These are phyloP conservation scores for Coemansia sp. DNA, from an alignment of 192 early-diverging fungal genomes.

Conservation along the genomic window DNA sequence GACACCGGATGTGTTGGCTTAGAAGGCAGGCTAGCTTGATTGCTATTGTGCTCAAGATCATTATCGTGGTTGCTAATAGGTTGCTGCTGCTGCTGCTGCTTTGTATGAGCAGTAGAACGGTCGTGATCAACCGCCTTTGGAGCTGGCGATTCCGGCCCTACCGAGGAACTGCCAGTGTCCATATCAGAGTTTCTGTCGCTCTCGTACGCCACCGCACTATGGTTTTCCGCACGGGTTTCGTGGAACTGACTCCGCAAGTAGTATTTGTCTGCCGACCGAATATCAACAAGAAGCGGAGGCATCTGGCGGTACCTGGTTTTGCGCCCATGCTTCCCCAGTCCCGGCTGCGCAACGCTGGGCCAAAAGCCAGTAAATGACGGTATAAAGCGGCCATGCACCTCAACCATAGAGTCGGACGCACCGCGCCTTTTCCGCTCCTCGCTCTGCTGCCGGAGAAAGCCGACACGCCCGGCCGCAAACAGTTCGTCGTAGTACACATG, in stretches of 20 bases:
- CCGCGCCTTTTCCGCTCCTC: conserved; percentile 17
- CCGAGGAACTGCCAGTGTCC: conserved; percentile 34
- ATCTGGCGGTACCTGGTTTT: conserved; percentile 31
- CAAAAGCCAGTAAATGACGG: conserved; percentile 54
- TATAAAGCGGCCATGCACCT: conserved; percentile 15
- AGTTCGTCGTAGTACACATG: conserved; percentile 53
- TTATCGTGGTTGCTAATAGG: not conserved
- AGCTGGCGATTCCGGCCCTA: not conserved
- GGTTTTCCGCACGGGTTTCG: not conserved
- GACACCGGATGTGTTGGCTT: conserved; percentile 8
- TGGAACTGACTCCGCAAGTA: conserved; percentile 1
- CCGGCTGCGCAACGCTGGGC: conserved; percentile 28
- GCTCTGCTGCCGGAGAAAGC: conserved; percentile 42
- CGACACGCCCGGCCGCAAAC: conserved; percentile 43
- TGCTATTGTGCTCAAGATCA: not conserved
- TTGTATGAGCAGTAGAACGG: not conserved
- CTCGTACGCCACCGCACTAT: not conserved
- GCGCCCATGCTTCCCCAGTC: conserved; percentile 31
- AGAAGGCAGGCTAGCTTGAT: not conserved
- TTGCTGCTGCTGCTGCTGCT: conserved; percentile 2
- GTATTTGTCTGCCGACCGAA: not conserved
- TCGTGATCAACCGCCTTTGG: not conserved
- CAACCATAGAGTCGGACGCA: conserved; percentile 19
- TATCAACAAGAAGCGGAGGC: conserved; percentile 25
- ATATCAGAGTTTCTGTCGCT: conserved; percentile 32